A percentile compares a stretch with the other conserved stretches of the same genome.
Evolutionary conservation across 345 rosid genomes (phyloP).

Genomic region (Syzygium oleosum): DNA sequence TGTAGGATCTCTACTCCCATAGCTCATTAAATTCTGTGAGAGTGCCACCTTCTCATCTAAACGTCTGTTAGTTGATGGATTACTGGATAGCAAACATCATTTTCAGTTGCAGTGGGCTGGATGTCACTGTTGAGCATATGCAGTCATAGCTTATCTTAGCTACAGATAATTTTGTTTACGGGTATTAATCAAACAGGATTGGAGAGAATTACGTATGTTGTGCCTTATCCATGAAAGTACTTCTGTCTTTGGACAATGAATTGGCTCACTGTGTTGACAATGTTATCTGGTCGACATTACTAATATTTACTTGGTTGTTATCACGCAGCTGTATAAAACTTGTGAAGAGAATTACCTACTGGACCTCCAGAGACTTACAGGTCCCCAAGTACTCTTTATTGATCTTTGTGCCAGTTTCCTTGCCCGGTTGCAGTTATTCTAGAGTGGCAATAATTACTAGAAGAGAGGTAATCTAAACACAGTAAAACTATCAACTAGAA

Average conservation of each 20-base stretch:
- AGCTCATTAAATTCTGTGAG: background rate
- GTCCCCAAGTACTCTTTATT: conserved; percentile 84
- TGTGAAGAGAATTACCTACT: conserved; percentile 79
- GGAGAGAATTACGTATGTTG: background rate
- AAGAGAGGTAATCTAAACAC: background rate
- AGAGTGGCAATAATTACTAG: background rate
- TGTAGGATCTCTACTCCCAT: background rate
- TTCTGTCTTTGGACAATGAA: background rate
- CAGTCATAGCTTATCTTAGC: background rate
- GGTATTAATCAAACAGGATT: background rate
- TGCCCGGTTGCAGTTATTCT: conserved; percentile 73
- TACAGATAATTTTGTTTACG: background rate
- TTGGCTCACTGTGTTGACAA: background rate
- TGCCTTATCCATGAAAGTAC: background rate
- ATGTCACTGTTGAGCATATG: background rate
- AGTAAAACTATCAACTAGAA: conserved; percentile 3
- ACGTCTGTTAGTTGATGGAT: background rate
- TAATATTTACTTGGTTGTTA: background rate
- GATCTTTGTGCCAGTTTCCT: conserved; percentile 94
- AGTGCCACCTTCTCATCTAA: background rate
- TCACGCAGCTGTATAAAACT: conserved; percentile 77
- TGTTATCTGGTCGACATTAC: background rate
- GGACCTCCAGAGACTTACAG: conserved; percentile 77
- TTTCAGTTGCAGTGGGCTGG: background rate
- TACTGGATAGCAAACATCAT: background rate